A percentile compares a stretch with the other conserved stretches of the same genome.
Evolutionary conservation across 1,139 yeast species (phyloP).

Genomic region (Pichia sp.): DNA sequence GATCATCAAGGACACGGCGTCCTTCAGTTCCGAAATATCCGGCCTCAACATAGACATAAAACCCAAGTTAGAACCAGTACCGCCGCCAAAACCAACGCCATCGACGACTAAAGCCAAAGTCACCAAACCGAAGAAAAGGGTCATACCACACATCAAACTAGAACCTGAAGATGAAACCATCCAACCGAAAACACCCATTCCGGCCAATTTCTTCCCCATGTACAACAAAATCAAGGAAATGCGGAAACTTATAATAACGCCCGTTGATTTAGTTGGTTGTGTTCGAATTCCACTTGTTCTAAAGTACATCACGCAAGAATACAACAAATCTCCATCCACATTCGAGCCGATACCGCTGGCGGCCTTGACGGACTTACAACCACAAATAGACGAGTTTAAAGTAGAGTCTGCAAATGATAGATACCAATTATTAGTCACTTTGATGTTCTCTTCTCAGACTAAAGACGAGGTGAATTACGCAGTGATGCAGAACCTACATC

Average conservation of each 20-base stretch:
- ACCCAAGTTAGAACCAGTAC: neutral
- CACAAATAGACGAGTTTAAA: constrained; percentile 1
- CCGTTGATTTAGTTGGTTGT: constrained; percentile 91
- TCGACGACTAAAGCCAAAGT: no score
- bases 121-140: neutral
- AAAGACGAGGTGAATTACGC: constrained; percentile 81
- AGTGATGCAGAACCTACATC: constrained; percentile 66
- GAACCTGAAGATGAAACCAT: constrained; percentile 4
- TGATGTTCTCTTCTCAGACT: constrained; percentile 91
- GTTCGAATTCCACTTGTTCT: constrained; percentile 63
- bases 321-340: constrained; percentile 2
- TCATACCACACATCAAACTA: constrained; percentile 13
- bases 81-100: neutral
- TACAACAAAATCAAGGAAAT: constrained; percentile 63
- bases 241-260: constrained; percentile 65
- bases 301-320: constrained; percentile 23
- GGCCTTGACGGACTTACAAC: constrained; percentile 5
- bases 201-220: constrained; percentile 51
- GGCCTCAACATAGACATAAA: constrained; percentile 9
- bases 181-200: constrained; percentile 25
- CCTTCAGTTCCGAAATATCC: constrained; percentile 8
- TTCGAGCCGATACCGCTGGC: constrained; percentile 7
- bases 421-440: constrained; percentile 71
- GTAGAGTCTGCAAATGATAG: constrained; percentile 35
- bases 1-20: neutral